These are phyloP conservation scores for Xeromyces bisporus DNA, from an alignment of 495 filamentous ascomycete genomes.

Conservation along the genomic window DNA sequence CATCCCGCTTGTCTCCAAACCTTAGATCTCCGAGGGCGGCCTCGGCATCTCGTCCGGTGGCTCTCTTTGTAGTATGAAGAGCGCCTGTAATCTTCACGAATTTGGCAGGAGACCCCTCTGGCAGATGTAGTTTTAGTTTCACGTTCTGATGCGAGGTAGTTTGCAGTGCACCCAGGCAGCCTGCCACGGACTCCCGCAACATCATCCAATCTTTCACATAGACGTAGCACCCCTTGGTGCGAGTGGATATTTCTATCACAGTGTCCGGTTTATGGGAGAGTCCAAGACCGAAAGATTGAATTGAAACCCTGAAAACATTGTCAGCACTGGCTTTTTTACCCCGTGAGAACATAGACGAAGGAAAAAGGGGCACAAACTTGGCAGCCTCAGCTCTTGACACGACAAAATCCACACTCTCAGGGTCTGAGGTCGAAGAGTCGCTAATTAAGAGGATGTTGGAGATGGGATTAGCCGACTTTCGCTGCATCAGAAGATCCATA, in stretches of 20 bases:
- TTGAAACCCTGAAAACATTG: slow-evolving; percentile 49
- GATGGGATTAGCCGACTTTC: slow-evolving; percentile 89
- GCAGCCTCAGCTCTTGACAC: slow-evolving; percentile 95
- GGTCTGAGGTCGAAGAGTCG: slow-evolving; percentile 94
- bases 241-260: slow-evolving; percentile 91
- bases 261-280: slow-evolving; percentile 97
- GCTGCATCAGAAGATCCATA: slow-evolving; percentile 97
- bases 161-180: slow-evolving; percentile 86
- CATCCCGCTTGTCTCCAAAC: slow-evolving; percentile 95
- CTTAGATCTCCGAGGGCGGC: slow-evolving; percentile 82
- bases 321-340: too few relatives aligned
- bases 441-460: slow-evolving; percentile 95
- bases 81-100: slow-evolving; percentile 98
- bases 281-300: slow-evolving; percentile 92
- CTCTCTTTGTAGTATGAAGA: slow-evolving; percentile 90
- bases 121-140: slow-evolving; percentile 85
- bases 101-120: slow-evolving; percentile 91
- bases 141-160: slow-evolving; percentile 97
- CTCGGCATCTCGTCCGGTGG: slow-evolving; percentile 91
- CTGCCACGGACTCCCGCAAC: slow-evolving; percentile 91
- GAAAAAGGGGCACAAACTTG: slow-evolving; percentile 45
- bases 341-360: slow-evolving; percentile 1
- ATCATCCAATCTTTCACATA: slow-evolving; percentile 99
- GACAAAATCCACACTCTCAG: slow-evolving; percentile 95
- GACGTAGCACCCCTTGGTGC: slow-evolving; percentile 92